Conservation (phyloP, 306 rosid genomes). For the Vicia villosa region DNA sequence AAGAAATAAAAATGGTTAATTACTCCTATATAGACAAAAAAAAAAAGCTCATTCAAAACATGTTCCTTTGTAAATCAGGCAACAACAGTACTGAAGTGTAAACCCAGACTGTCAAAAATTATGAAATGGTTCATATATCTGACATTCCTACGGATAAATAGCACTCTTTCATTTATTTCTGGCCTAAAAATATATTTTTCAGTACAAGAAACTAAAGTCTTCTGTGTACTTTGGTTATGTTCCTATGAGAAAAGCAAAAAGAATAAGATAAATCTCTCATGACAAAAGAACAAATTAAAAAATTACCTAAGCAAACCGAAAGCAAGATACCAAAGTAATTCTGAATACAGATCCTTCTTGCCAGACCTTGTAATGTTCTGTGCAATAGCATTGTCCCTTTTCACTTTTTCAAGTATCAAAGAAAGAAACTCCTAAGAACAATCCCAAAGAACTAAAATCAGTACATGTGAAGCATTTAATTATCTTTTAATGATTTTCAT, state of each 20-base stretch:
- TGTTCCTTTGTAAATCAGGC: conserved; percentile 14
- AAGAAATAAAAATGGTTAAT: conserved; percentile 7
- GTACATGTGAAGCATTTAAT: neutral
- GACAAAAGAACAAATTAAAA: conserved; percentile 13
- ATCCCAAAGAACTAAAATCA: conserved; percentile 29
- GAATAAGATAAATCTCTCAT: conserved; percentile 8
- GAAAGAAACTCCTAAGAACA: conserved; percentile 58
- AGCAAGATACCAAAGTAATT: conserved; percentile 77
- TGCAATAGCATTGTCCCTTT: conserved; percentile 57
- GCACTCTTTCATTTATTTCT: conserved; percentile 6
- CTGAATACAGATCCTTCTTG: conserved; percentile 88
- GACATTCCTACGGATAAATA: conserved; percentile 18
- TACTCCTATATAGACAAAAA: conserved; percentile 10
- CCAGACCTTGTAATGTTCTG: conserved; percentile 80
- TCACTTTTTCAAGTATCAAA: conserved; percentile 63
- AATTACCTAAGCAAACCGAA: conserved; percentile 72
- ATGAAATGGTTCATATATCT: conserved; percentile 14
- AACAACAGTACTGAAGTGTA: conserved; percentile 16
- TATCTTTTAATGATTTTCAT: conserved; percentile 4
- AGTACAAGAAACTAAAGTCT: conserved; percentile 19
- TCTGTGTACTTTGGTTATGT: conserved; percentile 9
- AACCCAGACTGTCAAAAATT: neutral
- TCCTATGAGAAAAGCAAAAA: neutral
- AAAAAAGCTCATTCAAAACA: conserved; percentile 17
- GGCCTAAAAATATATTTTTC: conserved; percentile 4